Percentiles rank a stretch among this genome's conserved stretches.
These are phyloP conservation scores for Pichia inconspicua DNA, from an alignment of 1,139 yeast species.

Conservation along the genomic window DNA sequence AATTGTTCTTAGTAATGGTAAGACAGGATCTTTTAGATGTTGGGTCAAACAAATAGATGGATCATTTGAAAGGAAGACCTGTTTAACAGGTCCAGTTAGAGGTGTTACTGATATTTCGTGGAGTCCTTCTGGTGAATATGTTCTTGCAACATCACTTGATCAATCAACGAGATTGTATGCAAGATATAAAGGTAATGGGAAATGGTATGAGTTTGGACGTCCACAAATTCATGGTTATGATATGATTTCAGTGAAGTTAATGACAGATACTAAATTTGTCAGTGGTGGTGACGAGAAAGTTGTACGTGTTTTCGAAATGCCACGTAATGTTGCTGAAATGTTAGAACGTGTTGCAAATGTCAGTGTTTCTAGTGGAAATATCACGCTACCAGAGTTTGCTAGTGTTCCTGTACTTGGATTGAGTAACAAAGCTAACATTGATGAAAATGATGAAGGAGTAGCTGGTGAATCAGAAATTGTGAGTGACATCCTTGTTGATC, in stretches of 20 bases:
- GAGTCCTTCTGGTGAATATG: constrained; percentile 60
- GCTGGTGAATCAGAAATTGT: constrained; percentile 32
- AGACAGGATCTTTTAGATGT: constrained; percentile 85
- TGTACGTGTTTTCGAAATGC: constrained; percentile 81
- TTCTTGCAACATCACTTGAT: constrained; percentile 73
- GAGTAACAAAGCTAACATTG: constrained; percentile 73
- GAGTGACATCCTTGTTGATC: constrained; percentile 38
- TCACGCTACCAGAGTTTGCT: constrained; percentile 69
- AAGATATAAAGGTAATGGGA: constrained; percentile 30
- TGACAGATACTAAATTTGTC: constrained; percentile 58
- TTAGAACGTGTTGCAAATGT: constrained; percentile 42
- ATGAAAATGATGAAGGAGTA: constrained; percentile 4
- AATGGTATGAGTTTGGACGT: constrained; percentile 90
- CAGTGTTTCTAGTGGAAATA: constrained; percentile 16
- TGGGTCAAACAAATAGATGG: constrained; percentile 41
- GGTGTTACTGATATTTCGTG: constrained; percentile 77
- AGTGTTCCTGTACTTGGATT: constrained; percentile 89
- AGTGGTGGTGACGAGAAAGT: constrained; percentile 97
- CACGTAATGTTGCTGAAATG: constrained; percentile 65
- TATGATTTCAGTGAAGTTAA: constrained; percentile 73
- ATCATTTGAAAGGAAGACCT: constrained; percentile 38
- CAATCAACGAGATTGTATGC: constrained; percentile 88
- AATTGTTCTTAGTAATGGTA: constrained; percentile 71
- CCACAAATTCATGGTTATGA: constrained; percentile 99
- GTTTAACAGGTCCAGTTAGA: constrained; percentile 69